Conservation (phyloP, 192 early-diverging fungal species). For the Anaeromyces robustus region DNA sequence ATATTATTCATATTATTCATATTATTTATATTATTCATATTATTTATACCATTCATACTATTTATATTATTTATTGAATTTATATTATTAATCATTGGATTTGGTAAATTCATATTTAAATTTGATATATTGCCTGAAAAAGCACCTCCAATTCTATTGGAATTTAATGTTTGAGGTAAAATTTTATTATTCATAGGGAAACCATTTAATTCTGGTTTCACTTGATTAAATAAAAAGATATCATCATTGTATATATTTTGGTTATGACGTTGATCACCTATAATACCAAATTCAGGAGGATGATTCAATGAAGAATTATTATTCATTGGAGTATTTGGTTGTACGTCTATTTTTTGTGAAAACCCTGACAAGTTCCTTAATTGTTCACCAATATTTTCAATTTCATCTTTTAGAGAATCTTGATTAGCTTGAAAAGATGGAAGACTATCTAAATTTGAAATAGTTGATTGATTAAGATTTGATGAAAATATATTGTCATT, state of each 20-base stretch:
- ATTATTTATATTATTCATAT: background rate
- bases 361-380: background rate
- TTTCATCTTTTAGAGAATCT: background rate
- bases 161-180: background rate
- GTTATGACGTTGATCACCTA: background rate
- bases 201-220: background rate
- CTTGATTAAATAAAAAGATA: background rate
- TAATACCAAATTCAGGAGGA: background rate
- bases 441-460: background rate
- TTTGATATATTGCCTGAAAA: background rate
- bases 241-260: background rate
- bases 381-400: background rate
- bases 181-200: background rate
- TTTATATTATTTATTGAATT: background rate
- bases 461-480: background rate
- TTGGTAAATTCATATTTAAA: background rate
- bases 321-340: background rate
- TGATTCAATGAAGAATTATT: background rate
- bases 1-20: background rate
- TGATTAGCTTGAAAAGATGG: background rate
- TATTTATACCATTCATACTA: background rate
- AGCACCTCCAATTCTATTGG: background rate
- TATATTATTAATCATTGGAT: background rate
- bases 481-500: background rate
- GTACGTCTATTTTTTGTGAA: background rate